A percentile compares a stretch with the other conserved stretches of the same genome.
These are phyloP conservation scores for Ulota crispa DNA, from an alignment of 225 moss, liverwort and hornwort species.

Conservation along the genomic window DNA sequence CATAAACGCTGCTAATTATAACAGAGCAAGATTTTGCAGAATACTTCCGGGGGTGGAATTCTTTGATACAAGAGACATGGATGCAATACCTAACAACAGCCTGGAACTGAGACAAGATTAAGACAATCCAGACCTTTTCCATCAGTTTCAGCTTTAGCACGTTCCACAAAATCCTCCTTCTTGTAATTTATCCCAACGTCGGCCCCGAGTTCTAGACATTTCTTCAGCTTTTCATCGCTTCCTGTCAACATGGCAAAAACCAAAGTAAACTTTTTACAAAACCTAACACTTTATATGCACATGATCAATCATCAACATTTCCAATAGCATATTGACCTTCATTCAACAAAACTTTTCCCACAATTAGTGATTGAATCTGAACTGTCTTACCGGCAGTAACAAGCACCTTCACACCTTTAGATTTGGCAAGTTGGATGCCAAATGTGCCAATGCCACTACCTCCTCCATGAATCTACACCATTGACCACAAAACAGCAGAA, in stretches of 20 bases:
- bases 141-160: slow-evolving; percentile 61
- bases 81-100: neutral
- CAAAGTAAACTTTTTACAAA: neutral
- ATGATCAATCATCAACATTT: neutral
- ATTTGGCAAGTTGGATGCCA: slow-evolving; percentile 77
- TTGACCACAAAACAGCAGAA: neutral
- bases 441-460: slow-evolving; percentile 84
- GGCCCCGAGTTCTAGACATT: slow-evolving; percentile 67
- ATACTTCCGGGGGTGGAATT: neutral
- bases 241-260: slow-evolving; percentile 27
- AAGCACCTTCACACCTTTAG: slow-evolving; percentile 65
- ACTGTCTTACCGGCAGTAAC: slow-evolving; percentile 63
- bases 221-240: slow-evolving; percentile 60
- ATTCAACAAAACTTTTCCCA: neutral
- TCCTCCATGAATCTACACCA: slow-evolving; percentile 65
- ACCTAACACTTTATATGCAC: neutral
- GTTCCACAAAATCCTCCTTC: slow-evolving; percentile 67
- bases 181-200: slow-evolving; percentile 79
- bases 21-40: neutral
- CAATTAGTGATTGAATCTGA: neutral
- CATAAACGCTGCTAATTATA: neutral
- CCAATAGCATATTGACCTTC: neutral
- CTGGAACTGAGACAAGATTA: neutral
- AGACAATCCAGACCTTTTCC: slow-evolving; percentile 49
- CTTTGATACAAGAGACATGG: neutral